phyloP scores from a whole-genome alignment of 345 rosid genomes.

The Linum trigynum region DNA sequence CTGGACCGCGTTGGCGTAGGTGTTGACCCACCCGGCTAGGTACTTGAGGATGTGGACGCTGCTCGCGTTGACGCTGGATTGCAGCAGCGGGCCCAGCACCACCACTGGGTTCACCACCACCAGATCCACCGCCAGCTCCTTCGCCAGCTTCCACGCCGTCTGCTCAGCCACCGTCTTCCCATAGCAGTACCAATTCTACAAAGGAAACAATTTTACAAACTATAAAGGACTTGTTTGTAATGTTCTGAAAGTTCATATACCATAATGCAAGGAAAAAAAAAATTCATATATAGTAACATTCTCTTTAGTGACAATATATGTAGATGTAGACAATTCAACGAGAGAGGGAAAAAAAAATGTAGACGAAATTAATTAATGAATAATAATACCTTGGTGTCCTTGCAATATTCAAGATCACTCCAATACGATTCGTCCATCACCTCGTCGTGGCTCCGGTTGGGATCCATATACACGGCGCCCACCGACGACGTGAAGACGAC shows the following conservation, averaged over 20 bases:
- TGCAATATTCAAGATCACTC: slow-evolving; percentile 96
- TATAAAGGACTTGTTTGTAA: no score
- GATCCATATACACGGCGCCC: slow-evolving; percentile 92
- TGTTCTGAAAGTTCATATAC: no score
- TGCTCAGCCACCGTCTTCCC: slow-evolving; percentile 90
- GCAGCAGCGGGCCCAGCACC: slow-evolving; percentile 82
- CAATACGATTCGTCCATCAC: slow-evolving; percentile 85
- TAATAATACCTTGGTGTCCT: slow-evolving; percentile 62
- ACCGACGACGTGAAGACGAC: slow-evolving; percentile 91
- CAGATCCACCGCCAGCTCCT: slow-evolving; percentile 69
- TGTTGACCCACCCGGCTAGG: slow-evolving; percentile 84
- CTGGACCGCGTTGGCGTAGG: slow-evolving; percentile 78
- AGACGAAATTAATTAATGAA: background rate
- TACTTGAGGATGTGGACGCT: slow-evolving; percentile 80
- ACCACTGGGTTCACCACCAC: slow-evolving; percentile 80
- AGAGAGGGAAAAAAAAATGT: background rate
- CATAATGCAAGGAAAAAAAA: no score
- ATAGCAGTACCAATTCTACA: slow-evolving; percentile 95
- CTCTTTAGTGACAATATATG: no score
- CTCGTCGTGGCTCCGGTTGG: slow-evolving; percentile 55
- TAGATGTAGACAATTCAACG: no score
- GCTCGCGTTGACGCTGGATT: slow-evolving; percentile 68
- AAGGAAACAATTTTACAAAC: no score
- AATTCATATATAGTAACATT: no score
- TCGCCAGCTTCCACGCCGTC: slow-evolving; percentile 71